Evolutionary conservation across 495 filamentous ascomycete species (phyloP).

Genomic region (Geopyxis carbonaria): DNA sequence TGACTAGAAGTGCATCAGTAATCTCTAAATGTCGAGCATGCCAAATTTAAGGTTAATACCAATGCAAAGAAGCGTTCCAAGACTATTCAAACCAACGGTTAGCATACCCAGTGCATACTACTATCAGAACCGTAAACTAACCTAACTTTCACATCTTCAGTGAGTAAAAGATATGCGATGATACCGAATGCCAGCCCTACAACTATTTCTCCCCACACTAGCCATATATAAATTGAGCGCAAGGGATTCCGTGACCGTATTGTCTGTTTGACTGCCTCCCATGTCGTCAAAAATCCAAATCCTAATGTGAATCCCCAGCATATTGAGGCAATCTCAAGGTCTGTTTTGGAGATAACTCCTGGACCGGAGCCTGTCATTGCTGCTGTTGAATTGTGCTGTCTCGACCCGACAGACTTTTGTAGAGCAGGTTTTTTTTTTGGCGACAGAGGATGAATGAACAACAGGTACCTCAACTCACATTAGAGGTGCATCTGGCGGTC

Average conservation of each 20-base stretch:
- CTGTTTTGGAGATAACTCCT: no score
- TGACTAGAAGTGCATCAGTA: constrained; percentile 14
- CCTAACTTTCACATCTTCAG: not conserved
- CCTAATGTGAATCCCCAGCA: constrained; percentile 30
- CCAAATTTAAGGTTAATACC: no score
- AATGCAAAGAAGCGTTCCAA: no score
- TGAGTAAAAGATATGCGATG: constrained; percentile 8
- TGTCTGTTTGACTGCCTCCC: constrained; percentile 27
- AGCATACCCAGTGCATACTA: not conserved
- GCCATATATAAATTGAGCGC: constrained; percentile 26
- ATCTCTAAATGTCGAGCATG: no score
- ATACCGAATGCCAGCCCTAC: constrained; percentile 27
- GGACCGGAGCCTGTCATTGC: no score
- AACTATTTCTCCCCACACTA: constrained; percentile 31
- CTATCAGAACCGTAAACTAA: not conserved
- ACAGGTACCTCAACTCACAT: no score
- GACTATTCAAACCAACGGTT: not conserved
- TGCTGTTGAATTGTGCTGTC: no score
- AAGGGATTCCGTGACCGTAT: constrained; percentile 20
- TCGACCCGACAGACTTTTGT: no score
- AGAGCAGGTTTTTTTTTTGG: no score
- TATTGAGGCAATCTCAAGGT: constrained; percentile 26
- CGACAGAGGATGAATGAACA: no score
- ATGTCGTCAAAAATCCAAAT: constrained; percentile 29
- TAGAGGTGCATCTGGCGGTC: no score